These are phyloP conservation scores for Juglanconis oblonga DNA, from an alignment of 2,329 filamentous ascomycete genomes.

Conservation along the genomic window DNA sequence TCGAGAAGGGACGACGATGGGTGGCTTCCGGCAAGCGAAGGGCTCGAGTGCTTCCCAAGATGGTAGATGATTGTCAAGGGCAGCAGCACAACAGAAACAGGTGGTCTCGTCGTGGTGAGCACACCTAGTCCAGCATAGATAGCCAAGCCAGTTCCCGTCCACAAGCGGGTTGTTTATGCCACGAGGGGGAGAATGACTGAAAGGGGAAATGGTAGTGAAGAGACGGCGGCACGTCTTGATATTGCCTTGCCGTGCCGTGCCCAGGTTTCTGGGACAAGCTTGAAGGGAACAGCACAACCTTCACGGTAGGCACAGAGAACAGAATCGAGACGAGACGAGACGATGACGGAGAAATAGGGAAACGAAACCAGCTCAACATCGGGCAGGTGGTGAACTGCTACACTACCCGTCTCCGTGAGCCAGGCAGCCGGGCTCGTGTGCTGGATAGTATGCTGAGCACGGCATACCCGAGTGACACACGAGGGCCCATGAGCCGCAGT, in stretches of 20 bases:
- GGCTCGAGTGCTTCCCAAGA: neutral
- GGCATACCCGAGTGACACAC: neutral
- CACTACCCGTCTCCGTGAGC: slow-evolving; percentile 13
- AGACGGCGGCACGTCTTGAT: neutral
- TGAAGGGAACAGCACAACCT: neutral
- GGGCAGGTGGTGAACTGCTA: slow-evolving; percentile 1
- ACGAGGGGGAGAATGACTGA: neutral
- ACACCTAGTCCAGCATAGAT: neutral
- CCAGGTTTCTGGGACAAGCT: neutral
- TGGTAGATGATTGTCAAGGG: neutral
- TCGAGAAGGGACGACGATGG: slow-evolving; percentile 13
- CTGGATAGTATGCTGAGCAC: neutral
- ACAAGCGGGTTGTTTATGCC: slow-evolving; percentile 4
- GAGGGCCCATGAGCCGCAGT: neutral
- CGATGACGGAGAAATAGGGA: neutral
- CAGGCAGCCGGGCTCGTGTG: neutral
- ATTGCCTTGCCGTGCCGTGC: neutral
- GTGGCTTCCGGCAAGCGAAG: slow-evolving; percentile 7
- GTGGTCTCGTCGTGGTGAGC: neutral
- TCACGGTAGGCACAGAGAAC: neutral
- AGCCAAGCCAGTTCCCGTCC: slow-evolving; percentile 8
- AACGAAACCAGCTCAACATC: neutral
- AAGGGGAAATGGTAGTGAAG: neutral
- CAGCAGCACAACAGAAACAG: neutral
- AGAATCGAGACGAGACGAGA: neutral